Base-by-base conservation (phyloP, 179 eudicot genomes). In the Spinacia oleracea region DNA sequence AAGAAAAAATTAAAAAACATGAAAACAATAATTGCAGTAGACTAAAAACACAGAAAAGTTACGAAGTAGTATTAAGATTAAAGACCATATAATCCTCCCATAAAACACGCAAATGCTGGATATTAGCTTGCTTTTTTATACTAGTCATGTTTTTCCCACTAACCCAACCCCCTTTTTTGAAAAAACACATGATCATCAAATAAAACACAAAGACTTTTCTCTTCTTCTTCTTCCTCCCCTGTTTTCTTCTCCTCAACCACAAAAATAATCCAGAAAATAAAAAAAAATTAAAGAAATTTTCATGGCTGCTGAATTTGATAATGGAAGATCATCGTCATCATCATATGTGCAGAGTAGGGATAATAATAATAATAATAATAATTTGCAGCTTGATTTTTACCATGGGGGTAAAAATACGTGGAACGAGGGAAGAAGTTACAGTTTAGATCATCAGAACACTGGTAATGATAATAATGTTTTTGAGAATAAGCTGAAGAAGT, bases 371-470 rank as follows among this genome's bases (percentile, higher is more conserved):
- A 53, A 53, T 3, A 50, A 51, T 5, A 53, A 53, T 3, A 60
- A 27, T 51, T 6, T 76, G 71, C 82, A 83, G 34, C 62, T 79
- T 56, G 82, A 79, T 62, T 53, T 83, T 10, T 83, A 83, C 65
- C 77, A 71, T 29, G 71, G 71, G 35, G 35, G 42, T 40, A 78
- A 73, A 2, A 62, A 35, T 6, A 43, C 7, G 9, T 74, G 60
- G 50, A 40, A 18, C 51, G 74, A 77, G 51, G 5, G 42, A n/a
- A 81, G 78, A 67, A 81, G 84, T 77, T 77, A 77, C 18, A 77
- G 81, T 34, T 6, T 81, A 64, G 79, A 74, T 15, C 35, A 59
- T 6, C 27, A 48, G 0, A 48, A 62, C 21, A 53, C 59, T 20
- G 5, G 35, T 23, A n/a, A 81, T 18, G 69, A 23, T 53, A 21